phyloP scores from a whole-genome alignment of 495 filamentous ascomycete species.

The Talaromyces nanjingensis region DNA sequence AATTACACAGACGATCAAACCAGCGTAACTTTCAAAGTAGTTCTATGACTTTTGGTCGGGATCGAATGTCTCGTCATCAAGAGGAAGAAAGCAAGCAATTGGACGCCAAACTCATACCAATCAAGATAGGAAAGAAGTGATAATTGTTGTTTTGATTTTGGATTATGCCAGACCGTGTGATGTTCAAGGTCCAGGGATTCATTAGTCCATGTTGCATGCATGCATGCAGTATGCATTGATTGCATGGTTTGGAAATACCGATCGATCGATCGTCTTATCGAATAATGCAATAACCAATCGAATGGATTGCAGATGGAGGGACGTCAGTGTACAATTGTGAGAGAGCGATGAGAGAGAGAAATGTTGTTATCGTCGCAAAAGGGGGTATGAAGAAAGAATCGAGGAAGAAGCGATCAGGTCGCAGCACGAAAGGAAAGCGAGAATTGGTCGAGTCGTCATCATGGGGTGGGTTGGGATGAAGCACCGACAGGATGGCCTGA shows the following conservation, averaged over 20 bases:
- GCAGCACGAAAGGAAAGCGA: not conserved
- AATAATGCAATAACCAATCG: slow-evolving; percentile 20
- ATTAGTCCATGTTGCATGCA: slow-evolving; percentile 1
- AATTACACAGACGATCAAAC: slow-evolving; percentile 3
- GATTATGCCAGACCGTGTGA: not conserved
- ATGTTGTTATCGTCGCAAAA: slow-evolving; percentile 6
- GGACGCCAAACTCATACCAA: not conserved
- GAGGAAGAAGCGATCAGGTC: not conserved
- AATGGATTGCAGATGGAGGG: slow-evolving; percentile 10
- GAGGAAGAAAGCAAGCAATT: not conserved
- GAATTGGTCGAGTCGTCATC: not conserved
- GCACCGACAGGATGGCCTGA: slow-evolving; percentile 21
- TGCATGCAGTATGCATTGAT: slow-evolving; percentile 10
- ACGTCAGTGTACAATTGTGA: slow-evolving; percentile 1
- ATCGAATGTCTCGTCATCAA: slow-evolving; percentile 4
- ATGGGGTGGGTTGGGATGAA: not conserved
- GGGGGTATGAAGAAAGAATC: slow-evolving; percentile 2
- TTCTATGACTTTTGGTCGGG: not conserved
- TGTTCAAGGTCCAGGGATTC: not conserved
- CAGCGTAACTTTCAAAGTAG: not conserved
- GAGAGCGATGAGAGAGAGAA: not conserved
- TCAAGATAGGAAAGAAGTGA: not conserved
- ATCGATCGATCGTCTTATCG: slow-evolving; percentile 16
- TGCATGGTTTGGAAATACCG: not conserved
- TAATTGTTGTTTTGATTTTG: slow-evolving; percentile 2